Percentiles rank a stretch among this genome's conserved stretches.
Evolutionary conservation across 164 flowering plant species (phyloP).

Genomic region (Piper betle): DNA sequence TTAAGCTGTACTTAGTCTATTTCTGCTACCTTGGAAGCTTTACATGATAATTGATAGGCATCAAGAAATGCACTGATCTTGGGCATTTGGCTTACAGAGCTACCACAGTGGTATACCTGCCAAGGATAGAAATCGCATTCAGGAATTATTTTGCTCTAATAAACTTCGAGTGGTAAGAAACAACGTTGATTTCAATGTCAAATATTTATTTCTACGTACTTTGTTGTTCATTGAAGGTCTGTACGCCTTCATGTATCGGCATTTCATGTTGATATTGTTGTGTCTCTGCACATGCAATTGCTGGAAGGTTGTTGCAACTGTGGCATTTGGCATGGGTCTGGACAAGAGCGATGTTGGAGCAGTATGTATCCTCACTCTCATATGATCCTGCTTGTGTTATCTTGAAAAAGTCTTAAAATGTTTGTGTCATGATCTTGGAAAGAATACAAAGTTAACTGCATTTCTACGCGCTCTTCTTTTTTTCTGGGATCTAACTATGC

Average conservation of each 20-base stretch:
- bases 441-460: not conserved
- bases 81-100: constrained; percentile 36
- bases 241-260: not conserved
- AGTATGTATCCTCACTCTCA: constrained; percentile 33
- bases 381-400: not conserved
- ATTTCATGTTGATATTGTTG: not conserved
- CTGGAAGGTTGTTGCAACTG: constrained; percentile 88
- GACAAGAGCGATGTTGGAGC: constrained; percentile 92
- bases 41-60: not conserved
- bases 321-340: constrained; percentile 99
- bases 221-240: not conserved
- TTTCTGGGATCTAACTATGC: too few relatives aligned
- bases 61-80: constrained; percentile 5
- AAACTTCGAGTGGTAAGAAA: constrained; percentile 76
- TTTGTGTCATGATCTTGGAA: not conserved
- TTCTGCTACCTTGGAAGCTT: not conserved
- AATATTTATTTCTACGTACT: not conserved
- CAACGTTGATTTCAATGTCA: not conserved
- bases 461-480: too few relatives aligned
- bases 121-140: constrained; percentile 70
- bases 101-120: constrained; percentile 83
- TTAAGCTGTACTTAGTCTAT: not conserved
- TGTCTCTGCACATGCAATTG: not conserved
- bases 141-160: constrained; percentile 77
- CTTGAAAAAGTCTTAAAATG: not conserved